Evolutionary conservation across 2,329 filamentous ascomycete species (phyloP), one percentile per base, ranked within the genome.

Genomic region (Cryphonectria japonica): DNA sequence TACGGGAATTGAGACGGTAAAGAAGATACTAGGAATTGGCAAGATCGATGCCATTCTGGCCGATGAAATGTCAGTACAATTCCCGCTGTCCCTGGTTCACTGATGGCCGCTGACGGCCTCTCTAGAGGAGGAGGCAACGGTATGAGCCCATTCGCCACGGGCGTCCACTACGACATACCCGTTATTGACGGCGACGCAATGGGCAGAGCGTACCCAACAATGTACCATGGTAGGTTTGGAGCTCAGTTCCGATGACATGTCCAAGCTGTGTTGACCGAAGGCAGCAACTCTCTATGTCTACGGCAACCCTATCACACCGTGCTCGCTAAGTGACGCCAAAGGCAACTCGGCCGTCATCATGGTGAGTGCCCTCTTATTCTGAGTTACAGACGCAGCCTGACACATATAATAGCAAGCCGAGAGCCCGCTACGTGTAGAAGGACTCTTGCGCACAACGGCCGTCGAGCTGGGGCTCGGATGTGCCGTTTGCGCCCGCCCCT

Each of bases 391-490:
- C 13, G 26, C 29, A 62, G 69, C 1, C 70, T 34, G 26, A 64
- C 29, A 29, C 22, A 14, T 14, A 13, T 57, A 14, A 29, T 52
- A 82, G 80, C 76, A 75, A 61, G 75, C 78, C 6, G 80, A 83
- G 19, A 78, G 75, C 1, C 80, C 80, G 0, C 54, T 77, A 2
- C 77, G 80, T 0, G 65, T 83, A 1, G 81, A 83, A 69, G 78
- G 76, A 0, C 75, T 83, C 7, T 75, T 82, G 0, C 74, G 82
- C 50, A 79, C 78, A 6, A 77, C 79, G 1, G 79, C 79, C 0
- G 78, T 83, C 1, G 80, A 83, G 59, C 78, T 83, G 2, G 82
- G 81, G 2, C 75, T 83, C 0, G 78, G 79, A 16, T 82, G 80
- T 41, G 79, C 80, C 0, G 78, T 80, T 6, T 80, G 78, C 41